These are phyloP conservation scores for Rubroboletus pulcherrimus DNA, from an alignment of 768 basidiomycete species.

Conservation along the genomic window DNA sequence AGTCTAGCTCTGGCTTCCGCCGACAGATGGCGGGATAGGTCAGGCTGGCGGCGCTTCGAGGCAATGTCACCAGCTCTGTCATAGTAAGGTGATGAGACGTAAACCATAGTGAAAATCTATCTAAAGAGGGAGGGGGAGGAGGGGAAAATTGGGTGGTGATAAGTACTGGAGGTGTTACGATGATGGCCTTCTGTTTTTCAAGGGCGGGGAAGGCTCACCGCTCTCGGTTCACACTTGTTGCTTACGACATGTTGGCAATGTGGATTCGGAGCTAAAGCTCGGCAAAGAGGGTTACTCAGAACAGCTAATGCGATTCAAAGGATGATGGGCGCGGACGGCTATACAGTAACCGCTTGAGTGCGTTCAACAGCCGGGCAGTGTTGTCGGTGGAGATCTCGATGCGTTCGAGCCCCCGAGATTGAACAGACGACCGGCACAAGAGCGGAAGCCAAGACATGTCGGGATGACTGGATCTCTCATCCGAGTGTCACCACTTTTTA, in stretches of 20 bases:
- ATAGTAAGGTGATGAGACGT: slow-evolving; percentile 12
- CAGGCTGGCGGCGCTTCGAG: slow-evolving; percentile 27
- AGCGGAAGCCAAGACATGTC: not conserved
- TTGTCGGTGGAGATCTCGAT: not conserved
- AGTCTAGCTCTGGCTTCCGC: slow-evolving; percentile 32
- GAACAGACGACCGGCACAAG: not conserved
- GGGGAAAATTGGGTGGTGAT: not conserved
- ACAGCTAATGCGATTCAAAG: not conserved
- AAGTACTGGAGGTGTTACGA: not conserved
- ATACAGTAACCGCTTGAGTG: not conserved
- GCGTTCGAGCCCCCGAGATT: too few species aligned
- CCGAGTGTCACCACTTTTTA: not conserved
- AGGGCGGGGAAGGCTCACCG: slow-evolving; percentile 5
- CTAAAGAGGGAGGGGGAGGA: not conserved
- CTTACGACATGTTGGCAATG: slow-evolving; percentile 8
- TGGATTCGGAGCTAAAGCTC: not conserved
- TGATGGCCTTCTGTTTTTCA: slow-evolving; percentile 8
- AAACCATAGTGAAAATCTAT: slow-evolving; percentile 22
- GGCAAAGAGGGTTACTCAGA: not conserved
- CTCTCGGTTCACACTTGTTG: not conserved
- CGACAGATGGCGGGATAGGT: slow-evolving; percentile 33
- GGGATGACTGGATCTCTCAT: not conserved
- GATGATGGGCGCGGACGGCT: not conserved
- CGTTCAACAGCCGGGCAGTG: not conserved
- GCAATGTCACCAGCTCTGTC: slow-evolving; percentile 10